phyloP scores from a whole-genome alignment of 148 eudicot genomes.

The Gaultheria prostrata region DNA sequence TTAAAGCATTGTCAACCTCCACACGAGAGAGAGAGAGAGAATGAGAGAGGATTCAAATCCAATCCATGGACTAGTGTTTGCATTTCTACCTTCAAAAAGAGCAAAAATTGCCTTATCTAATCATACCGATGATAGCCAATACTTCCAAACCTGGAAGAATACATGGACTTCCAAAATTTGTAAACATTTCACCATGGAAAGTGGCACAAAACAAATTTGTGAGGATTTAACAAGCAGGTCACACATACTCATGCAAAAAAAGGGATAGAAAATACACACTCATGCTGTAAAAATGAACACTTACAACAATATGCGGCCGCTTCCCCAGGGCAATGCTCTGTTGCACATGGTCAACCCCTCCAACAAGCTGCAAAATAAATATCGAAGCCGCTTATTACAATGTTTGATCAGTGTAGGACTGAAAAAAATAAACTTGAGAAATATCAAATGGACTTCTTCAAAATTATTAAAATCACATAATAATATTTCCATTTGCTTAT shows the following conservation, averaged over 20 bases:
- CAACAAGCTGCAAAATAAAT: constrained; percentile 57
- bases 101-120: neutral
- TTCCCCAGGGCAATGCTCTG: constrained; percentile 53
- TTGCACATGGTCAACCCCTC: constrained; percentile 56
- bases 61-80: neutral
- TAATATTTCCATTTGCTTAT: no score
- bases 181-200: neutral
- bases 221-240: neutral
- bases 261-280: neutral
- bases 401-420: neutral
- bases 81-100: neutral
- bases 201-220: neutral
- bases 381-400: neutral
- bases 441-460: neutral
- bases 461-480: neutral
- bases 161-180: neutral
- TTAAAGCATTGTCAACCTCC: no score
- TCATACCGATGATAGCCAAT: neutral
- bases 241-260: neutral
- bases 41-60: no score
- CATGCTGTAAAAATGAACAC: constrained; percentile 17
- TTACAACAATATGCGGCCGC: constrained; percentile 68
- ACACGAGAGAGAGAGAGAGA: no score
- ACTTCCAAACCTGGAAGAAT: neutral
- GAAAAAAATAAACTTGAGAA: neutral